These are phyloP conservation scores for Cyclotella choctawhatcheeana DNA, from an alignment of 108 stramenopile species.

Conservation along the genomic window DNA sequence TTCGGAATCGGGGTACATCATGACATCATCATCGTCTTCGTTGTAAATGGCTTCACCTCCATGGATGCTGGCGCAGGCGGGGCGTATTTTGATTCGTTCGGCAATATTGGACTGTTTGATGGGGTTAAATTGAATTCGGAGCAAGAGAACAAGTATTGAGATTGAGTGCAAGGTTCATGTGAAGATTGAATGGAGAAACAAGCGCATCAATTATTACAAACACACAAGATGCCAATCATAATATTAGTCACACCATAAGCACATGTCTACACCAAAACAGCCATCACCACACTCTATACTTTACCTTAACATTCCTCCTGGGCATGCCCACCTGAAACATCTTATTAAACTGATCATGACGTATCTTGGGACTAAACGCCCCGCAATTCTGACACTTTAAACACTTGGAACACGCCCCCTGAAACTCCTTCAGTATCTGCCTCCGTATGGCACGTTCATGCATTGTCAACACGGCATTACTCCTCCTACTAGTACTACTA, in stretches of 20 bases:
- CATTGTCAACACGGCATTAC: slow-evolving; percentile 22
- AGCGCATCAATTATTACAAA: not conserved
- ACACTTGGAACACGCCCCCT: slow-evolving; percentile 55
- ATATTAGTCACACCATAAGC: no score
- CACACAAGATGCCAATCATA: not conserved
- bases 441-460: slow-evolving; percentile 76
- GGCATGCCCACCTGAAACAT: slow-evolving; percentile 82
- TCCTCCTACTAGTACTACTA: not conserved
- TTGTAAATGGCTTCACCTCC: slow-evolving; percentile 24
- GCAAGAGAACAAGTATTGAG: not conserved
- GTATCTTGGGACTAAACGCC: slow-evolving; percentile 84
- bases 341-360: slow-evolving; percentile 96
- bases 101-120: slow-evolving; percentile 57
- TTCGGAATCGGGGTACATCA: slow-evolving; percentile 41
- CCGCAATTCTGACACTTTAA: slow-evolving; percentile 90
- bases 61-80: slow-evolving; percentile 62
- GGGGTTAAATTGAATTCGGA: not conserved
- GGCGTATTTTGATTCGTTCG: slow-evolving; percentile 64
- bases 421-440: slow-evolving; percentile 75
- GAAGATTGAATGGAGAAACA: not conserved
- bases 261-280: not conserved
- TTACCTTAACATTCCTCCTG: slow-evolving; percentile 26
- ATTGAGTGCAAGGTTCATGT: no score
- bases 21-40: slow-evolving; percentile 22
- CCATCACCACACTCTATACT: not conserved